A percentile compares a stretch with the other conserved stretches of the same genome.
Evolutionary conservation across 23 red algal genomes (phyloP).

Genomic region (Gracilaria gracilis): DNA sequence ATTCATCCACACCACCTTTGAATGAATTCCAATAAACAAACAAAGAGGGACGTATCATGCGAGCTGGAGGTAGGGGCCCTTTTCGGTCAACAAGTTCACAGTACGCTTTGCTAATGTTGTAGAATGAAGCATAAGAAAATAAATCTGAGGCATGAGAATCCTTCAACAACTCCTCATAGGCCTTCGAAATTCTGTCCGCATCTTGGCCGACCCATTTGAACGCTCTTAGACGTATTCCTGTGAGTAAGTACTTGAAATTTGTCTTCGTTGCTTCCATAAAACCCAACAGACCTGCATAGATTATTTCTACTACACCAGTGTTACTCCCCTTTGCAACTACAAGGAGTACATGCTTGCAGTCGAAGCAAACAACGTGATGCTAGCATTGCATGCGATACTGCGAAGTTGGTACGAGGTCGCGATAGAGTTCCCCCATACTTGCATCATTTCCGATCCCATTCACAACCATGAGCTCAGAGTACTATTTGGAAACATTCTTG

Average conservation of each 20-base stretch:
- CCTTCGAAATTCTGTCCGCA: background rate
- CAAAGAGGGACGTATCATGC: conserved; percentile 8
- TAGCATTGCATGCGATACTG: conserved; percentile 12
- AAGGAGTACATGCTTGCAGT: background rate
- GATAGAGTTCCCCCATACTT: background rate
- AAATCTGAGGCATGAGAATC: conserved; percentile 17
- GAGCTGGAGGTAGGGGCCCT: conserved; percentile 12
- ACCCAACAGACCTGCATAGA: background rate
- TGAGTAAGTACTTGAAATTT: background rate
- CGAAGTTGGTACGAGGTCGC: background rate
- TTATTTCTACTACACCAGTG: background rate
- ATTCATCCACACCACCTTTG: conserved; percentile 20
- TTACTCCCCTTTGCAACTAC: conserved; percentile 16
- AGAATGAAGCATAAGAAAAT: background rate
- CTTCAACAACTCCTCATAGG: background rate
- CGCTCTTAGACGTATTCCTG: background rate
- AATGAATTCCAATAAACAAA: conserved; percentile 33
- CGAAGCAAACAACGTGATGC: conserved; percentile 2
- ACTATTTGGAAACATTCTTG: too few species aligned
- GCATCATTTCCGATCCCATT: background rate
- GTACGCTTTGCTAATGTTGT: conserved; percentile 11
- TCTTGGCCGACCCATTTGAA: conserved; percentile 26
- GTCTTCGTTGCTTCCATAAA: too few species aligned
- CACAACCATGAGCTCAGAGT: background rate
- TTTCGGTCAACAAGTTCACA: background rate